phyloP scores from a whole-genome alignment of 2,329 filamentous ascomycete species.

The Trichoderma arundinaceum region DNA sequence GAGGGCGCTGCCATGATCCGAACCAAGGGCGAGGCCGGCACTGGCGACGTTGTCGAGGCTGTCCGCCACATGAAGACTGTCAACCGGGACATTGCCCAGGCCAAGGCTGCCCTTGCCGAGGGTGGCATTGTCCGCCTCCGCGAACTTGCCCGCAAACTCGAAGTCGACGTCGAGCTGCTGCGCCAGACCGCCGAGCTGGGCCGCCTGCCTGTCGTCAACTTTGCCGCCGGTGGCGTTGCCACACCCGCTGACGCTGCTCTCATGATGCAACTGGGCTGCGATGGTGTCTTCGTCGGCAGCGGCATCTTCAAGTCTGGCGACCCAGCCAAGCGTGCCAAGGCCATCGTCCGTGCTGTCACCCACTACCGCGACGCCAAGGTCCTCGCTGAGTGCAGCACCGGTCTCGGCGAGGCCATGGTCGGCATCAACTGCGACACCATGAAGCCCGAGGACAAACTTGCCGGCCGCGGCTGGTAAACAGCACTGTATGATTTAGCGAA shows the following conservation, averaged over 20 bases:
- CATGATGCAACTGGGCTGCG: slow-evolving; percentile 98
- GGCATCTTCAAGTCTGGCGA: slow-evolving; percentile 98
- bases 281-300: slow-evolving; percentile 95
- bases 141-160: slow-evolving; percentile 80
- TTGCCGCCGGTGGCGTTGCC: slow-evolving; percentile 98
- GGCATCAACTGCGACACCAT: slow-evolving; percentile 86
- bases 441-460: slow-evolving; percentile 79
- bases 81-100: slow-evolving; percentile 78
- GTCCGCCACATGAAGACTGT: slow-evolving; percentile 95
- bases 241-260: slow-evolving; percentile 95
- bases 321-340: slow-evolving; percentile 85
- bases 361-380: slow-evolving; percentile 87
- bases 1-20: slow-evolving; percentile 99
- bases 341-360: slow-evolving; percentile 92
- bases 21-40: slow-evolving; percentile 97
- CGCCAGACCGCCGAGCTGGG: slow-evolving; percentile 87
- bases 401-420: slow-evolving; percentile 97
- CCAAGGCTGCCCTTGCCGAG: slow-evolving; percentile 72
- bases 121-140: slow-evolving; percentile 62
- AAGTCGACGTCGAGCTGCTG: slow-evolving; percentile 77
- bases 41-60: slow-evolving; percentile 95
- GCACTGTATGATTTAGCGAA: not conserved
- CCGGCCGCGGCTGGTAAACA: slow-evolving; percentile 79
- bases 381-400: slow-evolving; percentile 83
- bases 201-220: slow-evolving; percentile 93